A percentile compares a stretch with the other conserved stretches of the same genome.
Evolutionary conservation across 2,329 filamentous ascomycete genomes (phyloP).

Genomic region (Byssochlamys sp.): DNA sequence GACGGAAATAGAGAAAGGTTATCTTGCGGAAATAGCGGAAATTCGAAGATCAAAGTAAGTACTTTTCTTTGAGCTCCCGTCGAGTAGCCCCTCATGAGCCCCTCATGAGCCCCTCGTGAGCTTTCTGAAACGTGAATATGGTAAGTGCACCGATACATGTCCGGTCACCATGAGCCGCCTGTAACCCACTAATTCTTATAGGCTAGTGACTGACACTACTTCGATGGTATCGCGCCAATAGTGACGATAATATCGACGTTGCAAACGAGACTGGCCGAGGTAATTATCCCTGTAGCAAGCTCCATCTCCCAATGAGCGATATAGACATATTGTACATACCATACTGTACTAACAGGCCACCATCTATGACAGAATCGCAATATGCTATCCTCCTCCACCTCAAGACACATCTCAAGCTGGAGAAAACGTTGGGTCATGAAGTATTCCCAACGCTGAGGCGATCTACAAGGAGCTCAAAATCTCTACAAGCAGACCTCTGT

Average conservation of each 20-base stretch:
- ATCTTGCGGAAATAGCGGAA: background rate
- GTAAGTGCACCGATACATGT: background rate
- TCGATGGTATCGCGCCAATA: background rate
- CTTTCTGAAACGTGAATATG: background rate
- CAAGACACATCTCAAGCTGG: conserved; percentile 8
- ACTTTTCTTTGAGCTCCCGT: background rate
- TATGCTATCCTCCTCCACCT: conserved; percentile 5
- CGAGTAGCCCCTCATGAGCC: background rate
- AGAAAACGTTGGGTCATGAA: conserved; percentile 6
- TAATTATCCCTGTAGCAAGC: background rate
- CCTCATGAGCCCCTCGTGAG: background rate
- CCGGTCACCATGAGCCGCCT: background rate
- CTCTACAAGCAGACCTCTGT: conserved; percentile 7
- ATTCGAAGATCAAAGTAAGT: background rate
- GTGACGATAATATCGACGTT: background rate
- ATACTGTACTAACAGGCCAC: background rate
- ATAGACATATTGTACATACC: background rate
- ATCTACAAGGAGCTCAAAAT: conserved; percentile 3
- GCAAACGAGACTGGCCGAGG: background rate
- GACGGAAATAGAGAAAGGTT: conserved; percentile 1
- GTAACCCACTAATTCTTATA: background rate
- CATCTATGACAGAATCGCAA: conserved; percentile 2
- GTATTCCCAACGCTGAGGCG: conserved; percentile 6
- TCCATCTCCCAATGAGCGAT: background rate
- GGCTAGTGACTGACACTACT: background rate